A percentile compares a stretch with the other conserved stretches of the same genome.
phyloP scores from a whole-genome alignment of 495 filamentous ascomycete genomes.

The Daldinia vernicosa region DNA sequence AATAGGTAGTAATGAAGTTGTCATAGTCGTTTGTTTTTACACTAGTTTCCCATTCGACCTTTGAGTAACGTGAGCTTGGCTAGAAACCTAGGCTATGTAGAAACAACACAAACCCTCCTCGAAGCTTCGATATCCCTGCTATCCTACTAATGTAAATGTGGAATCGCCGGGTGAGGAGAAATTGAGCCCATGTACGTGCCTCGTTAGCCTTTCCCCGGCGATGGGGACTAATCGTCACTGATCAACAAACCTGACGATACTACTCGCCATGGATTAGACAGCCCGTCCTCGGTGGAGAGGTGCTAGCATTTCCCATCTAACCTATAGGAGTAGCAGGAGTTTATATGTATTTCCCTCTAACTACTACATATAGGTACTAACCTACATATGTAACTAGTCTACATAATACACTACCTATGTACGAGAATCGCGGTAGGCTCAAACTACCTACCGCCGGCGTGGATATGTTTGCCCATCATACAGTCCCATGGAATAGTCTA shows the following conservation, averaged over 20 bases:
- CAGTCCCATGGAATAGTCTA: slow-evolving; percentile 3
- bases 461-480: slow-evolving; percentile 13
- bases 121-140: slow-evolving; percentile 19
- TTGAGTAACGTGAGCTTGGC: slow-evolving; percentile 9
- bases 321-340: slow-evolving; percentile 2
- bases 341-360: background rate
- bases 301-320: background rate
- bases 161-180: slow-evolving; percentile 9
- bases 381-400: too few relatives aligned
- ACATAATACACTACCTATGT: background rate
- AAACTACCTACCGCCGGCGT: slow-evolving; percentile 5
- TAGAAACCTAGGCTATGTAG: background rate
- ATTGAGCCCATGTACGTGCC: slow-evolving; percentile 14
- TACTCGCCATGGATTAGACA: background rate
- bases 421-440: background rate
- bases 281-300: slow-evolving; percentile 7
- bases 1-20: background rate
- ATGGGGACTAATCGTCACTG: slow-evolving; percentile 33
- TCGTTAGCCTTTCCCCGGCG: slow-evolving; percentile 8
- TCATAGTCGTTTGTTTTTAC: background rate
- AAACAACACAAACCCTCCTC: background rate
- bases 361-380: too few relatives aligned
- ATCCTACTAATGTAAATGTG: background rate
- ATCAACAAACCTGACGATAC: slow-evolving; percentile 29
- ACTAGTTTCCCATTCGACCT: slow-evolving; percentile 18